These are phyloP conservation scores for Globisporangium perplexum DNA, from an alignment of 352 stramenopile genomes.

Conservation along the genomic window DNA sequence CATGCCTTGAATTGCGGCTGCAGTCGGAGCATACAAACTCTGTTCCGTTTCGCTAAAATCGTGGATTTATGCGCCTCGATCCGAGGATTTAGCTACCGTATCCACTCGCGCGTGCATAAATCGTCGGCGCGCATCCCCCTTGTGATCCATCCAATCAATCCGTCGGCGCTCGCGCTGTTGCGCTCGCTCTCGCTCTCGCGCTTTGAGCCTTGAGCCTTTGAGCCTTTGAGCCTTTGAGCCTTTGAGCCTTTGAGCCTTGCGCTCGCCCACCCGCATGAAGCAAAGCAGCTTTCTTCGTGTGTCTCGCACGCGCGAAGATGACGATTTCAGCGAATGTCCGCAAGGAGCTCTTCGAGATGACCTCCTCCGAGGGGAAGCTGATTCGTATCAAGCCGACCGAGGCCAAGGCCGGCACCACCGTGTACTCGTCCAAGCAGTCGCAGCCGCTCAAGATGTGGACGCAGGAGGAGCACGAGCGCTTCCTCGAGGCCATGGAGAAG, in stretches of 20 bases:
- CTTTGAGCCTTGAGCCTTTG: too few species aligned
- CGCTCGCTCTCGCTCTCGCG: too few species aligned
- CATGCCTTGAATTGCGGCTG: neutral
- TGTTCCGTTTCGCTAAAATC: neutral
- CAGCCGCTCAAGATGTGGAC: constrained; percentile 86
- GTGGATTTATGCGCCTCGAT: neutral
- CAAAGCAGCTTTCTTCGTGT: constrained; percentile 13
- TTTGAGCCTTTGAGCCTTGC: too few species aligned
- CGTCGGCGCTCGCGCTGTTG: neutral
- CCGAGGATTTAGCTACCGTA: neutral
- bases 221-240: too few species aligned
- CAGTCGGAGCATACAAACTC: neutral
- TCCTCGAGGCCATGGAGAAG: constrained; percentile 83
- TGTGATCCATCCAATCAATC: constrained; percentile 29
- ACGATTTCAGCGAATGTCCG: constrained; percentile 83
- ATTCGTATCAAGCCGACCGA: constrained; percentile 84
- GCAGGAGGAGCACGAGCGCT: constrained; percentile 82
- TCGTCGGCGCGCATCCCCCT: constrained; percentile 12
- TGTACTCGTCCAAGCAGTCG: constrained; percentile 81
- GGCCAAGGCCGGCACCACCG: constrained; percentile 76
- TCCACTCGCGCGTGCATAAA: neutral
- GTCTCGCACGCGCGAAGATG: constrained; percentile 36
- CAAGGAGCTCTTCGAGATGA: constrained; percentile 85
- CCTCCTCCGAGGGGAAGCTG: constrained; percentile 66
- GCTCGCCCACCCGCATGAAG: too few species aligned